Percentiles rank a stretch among this genome's conserved stretches.
phyloP scores from a whole-genome alignment of 2,329 filamentous ascomycete species.

The Fusarium drepaniforme region DNA sequence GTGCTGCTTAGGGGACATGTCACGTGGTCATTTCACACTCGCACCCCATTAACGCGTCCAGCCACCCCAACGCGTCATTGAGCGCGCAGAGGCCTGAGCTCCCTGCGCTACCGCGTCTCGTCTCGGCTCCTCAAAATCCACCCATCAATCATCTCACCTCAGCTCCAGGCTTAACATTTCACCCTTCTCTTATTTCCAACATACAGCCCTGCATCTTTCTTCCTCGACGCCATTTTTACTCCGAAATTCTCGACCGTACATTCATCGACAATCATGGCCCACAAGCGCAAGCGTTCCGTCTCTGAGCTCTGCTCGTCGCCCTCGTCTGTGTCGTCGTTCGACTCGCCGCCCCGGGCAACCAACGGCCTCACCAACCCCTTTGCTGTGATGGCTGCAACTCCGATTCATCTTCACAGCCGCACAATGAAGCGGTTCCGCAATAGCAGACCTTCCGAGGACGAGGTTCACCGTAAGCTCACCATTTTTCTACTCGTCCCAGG shows the following conservation, averaged over 20 bases:
- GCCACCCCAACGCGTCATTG: background rate
- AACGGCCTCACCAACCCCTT: conserved; percentile 48
- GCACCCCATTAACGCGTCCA: background rate
- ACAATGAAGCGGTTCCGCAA: conserved; percentile 73
- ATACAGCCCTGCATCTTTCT: background rate
- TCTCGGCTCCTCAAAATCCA: background rate
- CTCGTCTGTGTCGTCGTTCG: conserved; percentile 58
- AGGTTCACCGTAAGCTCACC: conserved; percentile 64
- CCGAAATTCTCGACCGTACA: background rate
- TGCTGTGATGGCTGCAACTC: conserved; percentile 50
- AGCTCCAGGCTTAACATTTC: background rate
- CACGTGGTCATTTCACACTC: too few relatives aligned
- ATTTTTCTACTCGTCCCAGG: background rate
- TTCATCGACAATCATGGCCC: conserved; percentile 47
- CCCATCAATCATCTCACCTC: conserved; percentile 20
- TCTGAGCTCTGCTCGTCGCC: conserved; percentile 66
- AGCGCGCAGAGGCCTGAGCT: background rate
- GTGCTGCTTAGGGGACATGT: too few relatives aligned
- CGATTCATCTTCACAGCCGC: conserved; percentile 64
- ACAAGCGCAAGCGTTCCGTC: conserved; percentile 75
- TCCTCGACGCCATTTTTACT: background rate
- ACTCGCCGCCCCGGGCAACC: conserved; percentile 49
- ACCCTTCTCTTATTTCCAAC: background rate
- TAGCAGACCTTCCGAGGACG: conserved; percentile 66
- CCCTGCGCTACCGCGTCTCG: background rate